Evolutionary conservation across 768 basidiomycete genomes (phyloP).

Genomic region (Lactifluus piperatus): DNA sequence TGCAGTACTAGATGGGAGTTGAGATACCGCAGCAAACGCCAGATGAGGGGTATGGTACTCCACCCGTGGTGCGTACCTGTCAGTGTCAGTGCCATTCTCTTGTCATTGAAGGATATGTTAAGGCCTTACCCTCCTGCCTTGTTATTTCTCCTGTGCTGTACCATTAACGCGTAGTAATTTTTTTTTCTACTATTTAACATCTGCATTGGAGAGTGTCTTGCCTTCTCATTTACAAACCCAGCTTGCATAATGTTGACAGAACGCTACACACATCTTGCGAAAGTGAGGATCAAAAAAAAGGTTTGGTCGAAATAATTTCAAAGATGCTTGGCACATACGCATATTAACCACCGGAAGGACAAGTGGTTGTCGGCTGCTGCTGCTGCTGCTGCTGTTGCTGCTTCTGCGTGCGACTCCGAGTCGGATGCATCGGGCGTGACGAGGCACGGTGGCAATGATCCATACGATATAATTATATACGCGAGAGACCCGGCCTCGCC

Average conservation of each 20-base stretch:
- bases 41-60: neutral
- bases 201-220: too few species aligned
- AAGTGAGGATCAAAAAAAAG: too few species aligned
- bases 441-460: neutral
- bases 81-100: neutral
- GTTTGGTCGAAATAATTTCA: too few species aligned
- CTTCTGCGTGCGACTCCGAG: neutral
- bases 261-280: too few species aligned
- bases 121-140: neutral
- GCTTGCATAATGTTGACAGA: too few species aligned
- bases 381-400: too few species aligned
- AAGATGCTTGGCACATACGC: too few species aligned
- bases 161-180: neutral
- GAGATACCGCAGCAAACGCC: neutral
- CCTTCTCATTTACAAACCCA: too few species aligned
- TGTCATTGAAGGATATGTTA: neutral
- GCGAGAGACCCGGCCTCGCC: too few species aligned
- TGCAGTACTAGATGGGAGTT: neutral
- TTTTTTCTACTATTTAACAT: neutral
- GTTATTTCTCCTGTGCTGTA: neutral
- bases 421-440: neutral
- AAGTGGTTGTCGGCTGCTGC: neutral
- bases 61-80: neutral
- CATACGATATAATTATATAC: too few species aligned
- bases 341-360: too few species aligned